Conservation (phyloP, 768 basidiomycete species). For the Kwoniella pini region DNA sequence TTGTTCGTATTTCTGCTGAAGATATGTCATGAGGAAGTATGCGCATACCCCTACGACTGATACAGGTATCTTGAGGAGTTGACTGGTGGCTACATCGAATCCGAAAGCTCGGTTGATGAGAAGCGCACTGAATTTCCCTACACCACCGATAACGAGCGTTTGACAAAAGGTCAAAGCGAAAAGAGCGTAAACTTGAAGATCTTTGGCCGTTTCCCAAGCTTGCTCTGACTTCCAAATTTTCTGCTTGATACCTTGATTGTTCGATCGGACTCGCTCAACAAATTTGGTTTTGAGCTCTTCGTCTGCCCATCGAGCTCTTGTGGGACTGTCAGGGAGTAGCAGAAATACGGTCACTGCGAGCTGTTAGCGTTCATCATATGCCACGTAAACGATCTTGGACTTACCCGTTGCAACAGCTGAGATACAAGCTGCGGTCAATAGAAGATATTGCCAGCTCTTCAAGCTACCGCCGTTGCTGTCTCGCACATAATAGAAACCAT, state of each 20-base stretch:
- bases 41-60: constrained; percentile 13
- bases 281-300: constrained; percentile 39
- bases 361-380: neutral
- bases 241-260: constrained; percentile 41
- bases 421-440: constrained; percentile 22
- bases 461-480: constrained; percentile 13
- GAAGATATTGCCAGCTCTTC: constrained; percentile 37
- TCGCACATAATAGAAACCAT: constrained; percentile 33
- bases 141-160: constrained; percentile 33
- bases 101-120: constrained; percentile 38
- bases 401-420: constrained; percentile 14
- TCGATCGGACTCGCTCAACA: constrained; percentile 37
- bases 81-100: constrained; percentile 26
- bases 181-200: constrained; percentile 58
- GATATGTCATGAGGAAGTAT: constrained; percentile 19
- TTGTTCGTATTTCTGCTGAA: constrained; percentile 46
- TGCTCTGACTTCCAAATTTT: constrained; percentile 37
- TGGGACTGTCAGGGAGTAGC: constrained; percentile 38
- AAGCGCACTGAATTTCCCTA: constrained; percentile 33
- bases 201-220: constrained; percentile 35
- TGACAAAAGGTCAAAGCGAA: constrained; percentile 60
- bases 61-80: constrained; percentile 21
- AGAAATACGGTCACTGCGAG: constrained; percentile 19
- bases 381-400: neutral
- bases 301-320: constrained; percentile 26